Evolutionary conservation across 257 asterid species (phyloP).

Genomic region (Solanum rostratum): DNA sequence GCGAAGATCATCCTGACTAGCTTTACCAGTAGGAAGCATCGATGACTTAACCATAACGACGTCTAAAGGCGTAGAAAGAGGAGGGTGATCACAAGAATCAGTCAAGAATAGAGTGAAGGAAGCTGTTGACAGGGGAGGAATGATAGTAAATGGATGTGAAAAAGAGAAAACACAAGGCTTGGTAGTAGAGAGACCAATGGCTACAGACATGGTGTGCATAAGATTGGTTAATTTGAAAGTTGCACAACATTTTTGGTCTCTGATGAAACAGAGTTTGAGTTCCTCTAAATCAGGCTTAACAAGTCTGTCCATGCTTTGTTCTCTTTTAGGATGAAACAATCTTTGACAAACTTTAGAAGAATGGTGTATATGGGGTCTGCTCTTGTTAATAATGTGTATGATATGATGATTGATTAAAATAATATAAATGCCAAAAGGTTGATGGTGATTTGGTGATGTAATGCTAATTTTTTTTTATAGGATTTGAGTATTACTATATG

Average conservation of each 20-base stretch:
- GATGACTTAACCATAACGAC: constrained; percentile 39
- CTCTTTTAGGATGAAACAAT: not conserved
- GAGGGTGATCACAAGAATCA: constrained; percentile 35
- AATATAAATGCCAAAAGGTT: not conserved
- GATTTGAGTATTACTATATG: not conserved
- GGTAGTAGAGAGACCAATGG: constrained; percentile 56
- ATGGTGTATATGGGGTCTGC: not conserved
- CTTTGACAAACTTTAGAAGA: not conserved
- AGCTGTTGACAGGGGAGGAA: constrained; percentile 56
- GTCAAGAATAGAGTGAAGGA: constrained; percentile 26
- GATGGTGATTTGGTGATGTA: not conserved
- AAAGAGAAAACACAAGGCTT: constrained; percentile 34
- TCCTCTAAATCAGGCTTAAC: constrained; percentile 46
- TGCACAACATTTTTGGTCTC: constrained; percentile 33
- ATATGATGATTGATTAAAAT: not conserved
- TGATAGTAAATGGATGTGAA: constrained; percentile 31
- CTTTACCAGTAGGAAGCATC: constrained; percentile 78
- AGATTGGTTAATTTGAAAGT: constrained; percentile 50
- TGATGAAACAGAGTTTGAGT: constrained; percentile 28
- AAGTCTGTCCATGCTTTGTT: constrained; percentile 49
- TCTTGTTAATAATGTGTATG: not conserved
- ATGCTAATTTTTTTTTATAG: not conserved
- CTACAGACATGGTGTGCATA: constrained; percentile 89
- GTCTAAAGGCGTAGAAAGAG: constrained; percentile 37
- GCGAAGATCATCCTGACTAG: constrained; percentile 49